Evolutionary conservation across 768 basidiomycete species (phyloP).

Genomic region (Suillus plorans): DNA sequence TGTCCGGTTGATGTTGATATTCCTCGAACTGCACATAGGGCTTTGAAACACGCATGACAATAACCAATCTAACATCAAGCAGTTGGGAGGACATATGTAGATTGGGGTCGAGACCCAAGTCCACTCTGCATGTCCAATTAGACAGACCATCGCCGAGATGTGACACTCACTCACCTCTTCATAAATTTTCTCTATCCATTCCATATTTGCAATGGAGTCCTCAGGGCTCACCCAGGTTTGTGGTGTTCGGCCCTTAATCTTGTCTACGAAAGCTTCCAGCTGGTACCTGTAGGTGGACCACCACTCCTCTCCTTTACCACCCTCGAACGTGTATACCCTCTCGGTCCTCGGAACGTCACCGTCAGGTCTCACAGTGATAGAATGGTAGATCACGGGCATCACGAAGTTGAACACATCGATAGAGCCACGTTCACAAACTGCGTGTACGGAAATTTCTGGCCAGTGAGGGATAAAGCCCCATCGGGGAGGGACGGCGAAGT

Average conservation of each 20-base stretch:
- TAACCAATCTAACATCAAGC: neutral
- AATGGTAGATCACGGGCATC: conserved; percentile 48
- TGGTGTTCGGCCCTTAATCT: conserved; percentile 49
- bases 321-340: conserved; percentile 42
- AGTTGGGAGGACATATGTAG: conserved; percentile 22
- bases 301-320: conserved; percentile 49
- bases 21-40: neutral
- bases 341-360: conserved; percentile 36
- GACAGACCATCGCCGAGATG: neutral
- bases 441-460: conserved; percentile 35
- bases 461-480: conserved; percentile 39
- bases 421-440: conserved; percentile 45
- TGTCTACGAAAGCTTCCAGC: conserved; percentile 64
- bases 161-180: conserved; percentile 36
- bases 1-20: neutral
- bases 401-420: conserved; percentile 43
- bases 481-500: conserved; percentile 30
- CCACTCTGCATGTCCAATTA: conserved; percentile 23
- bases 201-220: conserved; percentile 56
- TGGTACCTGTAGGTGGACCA: conserved; percentile 59
- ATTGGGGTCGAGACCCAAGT: conserved; percentile 35
- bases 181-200: conserved; percentile 59
- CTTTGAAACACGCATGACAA: neutral
- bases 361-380: conserved; percentile 41
- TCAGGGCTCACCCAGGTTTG: conserved; percentile 55